A percentile compares a stretch with the other conserved stretches of the same genome.
phyloP scores from a whole-genome alignment of 129 eudicot species.

The Ambrosia trifida region DNA sequence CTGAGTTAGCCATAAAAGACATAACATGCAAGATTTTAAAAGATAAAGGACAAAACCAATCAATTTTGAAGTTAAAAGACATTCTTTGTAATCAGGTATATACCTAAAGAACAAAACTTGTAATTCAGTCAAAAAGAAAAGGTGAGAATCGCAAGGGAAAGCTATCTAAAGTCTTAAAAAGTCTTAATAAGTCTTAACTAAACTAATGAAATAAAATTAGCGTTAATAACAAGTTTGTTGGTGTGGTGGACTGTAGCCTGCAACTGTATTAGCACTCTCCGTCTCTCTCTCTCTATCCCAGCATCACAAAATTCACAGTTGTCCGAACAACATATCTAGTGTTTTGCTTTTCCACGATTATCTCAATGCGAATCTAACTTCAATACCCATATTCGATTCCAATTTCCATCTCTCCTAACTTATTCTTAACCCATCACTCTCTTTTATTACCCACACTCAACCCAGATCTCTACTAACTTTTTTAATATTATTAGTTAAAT shows the following conservation, averaged over 20 bases:
- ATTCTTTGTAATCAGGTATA: too few relatives aligned
- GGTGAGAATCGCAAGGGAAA: too few relatives aligned
- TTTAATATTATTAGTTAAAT: background rate
- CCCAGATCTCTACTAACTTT: slow-evolving; percentile 11
- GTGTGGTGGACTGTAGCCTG: background rate
- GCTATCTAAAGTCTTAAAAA: too few relatives aligned
- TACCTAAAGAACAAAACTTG: too few relatives aligned
- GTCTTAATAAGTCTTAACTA: too few relatives aligned
- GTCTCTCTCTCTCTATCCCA: slow-evolving; percentile 13
- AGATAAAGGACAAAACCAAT: too few relatives aligned
- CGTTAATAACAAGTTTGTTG: slow-evolving; percentile 36
- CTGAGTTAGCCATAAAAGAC: too few relatives aligned
- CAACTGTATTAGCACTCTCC: slow-evolving; percentile 27
- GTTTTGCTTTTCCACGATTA: slow-evolving; percentile 18
- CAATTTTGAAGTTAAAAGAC: too few relatives aligned
- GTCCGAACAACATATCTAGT: slow-evolving; percentile 18
- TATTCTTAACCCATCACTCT: background rate
- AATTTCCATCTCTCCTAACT: background rate
- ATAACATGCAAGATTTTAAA: too few relatives aligned
- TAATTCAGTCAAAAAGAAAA: too few relatives aligned
- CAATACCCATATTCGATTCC: background rate
- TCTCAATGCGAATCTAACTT: slow-evolving; percentile 23
- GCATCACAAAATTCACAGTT: background rate
- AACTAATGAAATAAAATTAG: background rate
- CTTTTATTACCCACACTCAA: background rate